Conservation (phyloP, 768 basidiomycete genomes). For the Boletus fagicola region DNA sequence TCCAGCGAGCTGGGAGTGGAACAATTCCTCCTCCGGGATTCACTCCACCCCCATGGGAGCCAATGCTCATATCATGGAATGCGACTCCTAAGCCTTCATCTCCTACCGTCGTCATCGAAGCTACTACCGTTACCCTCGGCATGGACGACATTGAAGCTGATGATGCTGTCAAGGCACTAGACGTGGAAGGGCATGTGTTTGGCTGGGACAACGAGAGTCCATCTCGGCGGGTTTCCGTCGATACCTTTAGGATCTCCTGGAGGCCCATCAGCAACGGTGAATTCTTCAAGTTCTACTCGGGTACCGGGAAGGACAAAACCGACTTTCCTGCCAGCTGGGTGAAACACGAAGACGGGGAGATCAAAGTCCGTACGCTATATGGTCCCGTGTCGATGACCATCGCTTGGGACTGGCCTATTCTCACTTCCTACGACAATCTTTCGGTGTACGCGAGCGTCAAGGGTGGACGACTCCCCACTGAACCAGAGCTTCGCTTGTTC, state of each 20-base stretch:
- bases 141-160: conserved; percentile 80
- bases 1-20: conserved; percentile 76
- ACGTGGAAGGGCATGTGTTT: conserved; percentile 62
- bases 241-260: conserved; percentile 75
- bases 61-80: conserved; percentile 49
- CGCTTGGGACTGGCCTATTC: conserved; percentile 83
- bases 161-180: conserved; percentile 44
- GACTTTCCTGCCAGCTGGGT: conserved; percentile 30
- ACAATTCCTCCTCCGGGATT: conserved; percentile 80
- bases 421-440: conserved; percentile 75
- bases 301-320: conserved; percentile 43
- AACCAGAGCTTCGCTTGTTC: conserved; percentile 82
- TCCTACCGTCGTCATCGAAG: conserved; percentile 54
- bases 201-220: conserved; percentile 98
- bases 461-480: conserved; percentile 92
- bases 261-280: conserved; percentile 88
- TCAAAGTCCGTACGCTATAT: conserved; percentile 79
- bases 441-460: conserved; percentile 79
- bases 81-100: conserved; percentile 41
- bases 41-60: conserved; percentile 66
- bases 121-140: conserved; percentile 62
- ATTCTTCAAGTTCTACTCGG: conserved; percentile 65
- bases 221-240: conserved; percentile 54
- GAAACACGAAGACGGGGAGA: conserved; percentile 10
- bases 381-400: conserved; percentile 77